Evolutionary conservation across 208 protist species (phyloP), one percentile per base, ranked within the genome.

Genomic region (Trypanosomatidae sp.): DNA sequence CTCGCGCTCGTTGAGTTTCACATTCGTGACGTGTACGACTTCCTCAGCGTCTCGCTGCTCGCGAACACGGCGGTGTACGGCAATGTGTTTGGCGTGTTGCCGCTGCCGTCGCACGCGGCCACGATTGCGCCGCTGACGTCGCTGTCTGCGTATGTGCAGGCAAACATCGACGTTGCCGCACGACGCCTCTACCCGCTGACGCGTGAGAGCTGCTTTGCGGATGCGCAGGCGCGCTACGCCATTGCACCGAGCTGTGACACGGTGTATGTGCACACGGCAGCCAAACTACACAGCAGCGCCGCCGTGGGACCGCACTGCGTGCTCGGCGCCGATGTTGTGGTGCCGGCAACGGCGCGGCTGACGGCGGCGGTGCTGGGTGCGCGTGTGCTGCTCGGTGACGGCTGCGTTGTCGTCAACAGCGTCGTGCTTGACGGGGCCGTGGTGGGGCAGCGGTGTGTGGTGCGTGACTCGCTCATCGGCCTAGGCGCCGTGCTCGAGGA

Each of bases 191-290:
- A 76, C 40, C 84, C 84, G 7, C 64, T 88, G 39, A 89, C 73
- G 3, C 75, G 79, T 4, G 84, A 92, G 47, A 84, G 63, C 57
- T 71, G 62, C 41, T 92, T 92, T 55, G 76, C 76, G 6, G 79
- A 88, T 46, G 61, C 56, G 47, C 30, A 62, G 21, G 66, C 66
- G n/a, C 48, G 48, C 19, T 92, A 89, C 56, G 67, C 78, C 19
- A 71, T 87, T 18, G 72, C 74, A 7, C 59, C 63, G 4, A 48
- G 52, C 21, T 78, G 66, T 52, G 71, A 74, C 44, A 88, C 67
- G 4, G 73, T 89, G 28, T 92, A 87, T 46, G 48, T 80, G 33
- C 83, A 88, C 61, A 71, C 57, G 3, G 59, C 59, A 3, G 63
- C 58, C 19, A 59, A 61, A 39, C 47, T 53, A n/a, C n/a, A n/a